Evolutionary conservation across 805 yeast genomes (phyloP).

Genomic region (Isabelozyma pseudorhagii): DNA sequence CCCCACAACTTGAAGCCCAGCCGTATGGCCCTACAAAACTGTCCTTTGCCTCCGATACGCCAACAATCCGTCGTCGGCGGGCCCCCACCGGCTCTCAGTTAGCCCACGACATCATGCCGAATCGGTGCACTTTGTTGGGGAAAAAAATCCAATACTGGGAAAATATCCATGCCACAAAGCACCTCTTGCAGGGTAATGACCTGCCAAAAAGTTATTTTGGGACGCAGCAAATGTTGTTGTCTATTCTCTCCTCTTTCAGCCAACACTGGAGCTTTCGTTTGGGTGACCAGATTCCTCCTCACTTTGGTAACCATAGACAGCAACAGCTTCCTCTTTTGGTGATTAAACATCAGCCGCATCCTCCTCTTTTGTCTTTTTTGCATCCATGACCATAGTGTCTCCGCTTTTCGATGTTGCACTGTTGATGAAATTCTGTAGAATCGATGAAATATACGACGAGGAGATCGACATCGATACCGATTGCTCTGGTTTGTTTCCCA

Average conservation of each 20-base stretch:
- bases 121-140: background rate
- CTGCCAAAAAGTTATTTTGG: background rate
- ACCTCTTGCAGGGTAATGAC: background rate
- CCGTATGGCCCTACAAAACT: too few species aligned
- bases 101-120: background rate
- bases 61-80: too few species aligned
- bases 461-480: background rate
- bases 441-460: slow-evolving; percentile 27
- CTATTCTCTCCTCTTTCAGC: background rate
- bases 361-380: background rate
- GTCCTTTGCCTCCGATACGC: too few species aligned
- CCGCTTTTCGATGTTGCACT: slow-evolving; percentile 9
- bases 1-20: too few species aligned
- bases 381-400: background rate
- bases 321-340: too few species aligned
- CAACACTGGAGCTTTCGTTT: background rate
- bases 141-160: too few species aligned
- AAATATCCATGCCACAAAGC: background rate
- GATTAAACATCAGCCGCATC: background rate
- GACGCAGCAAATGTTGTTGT: slow-evolving; percentile 1
- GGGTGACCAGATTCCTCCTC: too few species aligned
- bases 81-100: too few species aligned
- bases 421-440: slow-evolving; percentile 38
- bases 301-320: too few species aligned
- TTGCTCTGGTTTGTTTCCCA: slow-evolving; percentile 1